Evolutionary conservation across 2,329 filamentous ascomycete genomes (phyloP).

Genomic region (Pseudogymnoascus sp.): DNA sequence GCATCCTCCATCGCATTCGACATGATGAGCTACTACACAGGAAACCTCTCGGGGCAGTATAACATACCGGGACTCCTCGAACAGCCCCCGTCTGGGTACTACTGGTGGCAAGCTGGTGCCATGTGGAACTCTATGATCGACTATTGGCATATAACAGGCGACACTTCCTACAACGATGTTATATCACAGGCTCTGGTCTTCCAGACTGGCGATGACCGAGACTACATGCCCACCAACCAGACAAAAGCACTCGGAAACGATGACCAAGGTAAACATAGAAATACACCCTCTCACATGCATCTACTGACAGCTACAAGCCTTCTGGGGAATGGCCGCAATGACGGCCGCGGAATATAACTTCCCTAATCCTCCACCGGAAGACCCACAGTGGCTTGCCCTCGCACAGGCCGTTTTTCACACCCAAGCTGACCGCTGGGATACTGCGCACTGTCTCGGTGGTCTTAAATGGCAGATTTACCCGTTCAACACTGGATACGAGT

Average conservation of each 20-base stretch:
- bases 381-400: constrained; percentile 70
- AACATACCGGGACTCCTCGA: constrained; percentile 42
- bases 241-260: constrained; percentile 29
- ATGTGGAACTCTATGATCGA: constrained; percentile 53
- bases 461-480: constrained; percentile 80
- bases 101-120: constrained; percentile 54
- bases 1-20: constrained; percentile 27
- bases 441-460: constrained; percentile 58
- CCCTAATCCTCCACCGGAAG: constrained; percentile 52
- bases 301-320: constrained; percentile 36
- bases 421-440: constrained; percentile 64
- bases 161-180: constrained; percentile 47
- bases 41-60: constrained; percentile 31
- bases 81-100: constrained; percentile 37
- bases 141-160: constrained; percentile 55
- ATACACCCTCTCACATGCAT: not conserved
- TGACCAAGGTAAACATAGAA: constrained; percentile 22
- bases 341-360: constrained; percentile 69
- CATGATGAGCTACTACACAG: constrained; percentile 34
- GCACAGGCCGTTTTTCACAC: constrained; percentile 75
- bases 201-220: constrained; percentile 46
- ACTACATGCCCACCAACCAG: constrained; percentile 48
- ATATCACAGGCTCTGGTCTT: constrained; percentile 46
- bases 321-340: constrained; percentile 80
- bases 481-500: constrained; percentile 55